These are phyloP conservation scores for Nakaseomyces bracarensis DNA, from an alignment of 1,139 yeast genomes.

Conservation along the genomic window DNA sequence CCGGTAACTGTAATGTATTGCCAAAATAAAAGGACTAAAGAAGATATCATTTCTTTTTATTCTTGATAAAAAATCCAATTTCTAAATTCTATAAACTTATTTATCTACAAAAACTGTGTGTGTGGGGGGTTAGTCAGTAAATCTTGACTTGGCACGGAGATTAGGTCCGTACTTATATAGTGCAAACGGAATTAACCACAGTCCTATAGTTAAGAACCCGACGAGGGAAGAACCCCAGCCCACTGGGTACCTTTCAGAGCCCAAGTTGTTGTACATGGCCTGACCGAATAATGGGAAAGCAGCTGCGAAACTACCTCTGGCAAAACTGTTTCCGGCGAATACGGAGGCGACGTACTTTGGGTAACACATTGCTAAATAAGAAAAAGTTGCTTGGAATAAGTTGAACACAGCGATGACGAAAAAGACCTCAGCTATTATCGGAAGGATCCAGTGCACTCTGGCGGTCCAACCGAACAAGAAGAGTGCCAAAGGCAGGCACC, in stretches of 20 bases:
- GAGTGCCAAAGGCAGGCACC: slow-evolving; percentile 16
- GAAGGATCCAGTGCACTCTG: slow-evolving; percentile 39
- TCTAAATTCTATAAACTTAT: no score
- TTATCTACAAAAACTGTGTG: no score
- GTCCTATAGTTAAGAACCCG: slow-evolving; percentile 37
- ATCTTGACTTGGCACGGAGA: slow-evolving; percentile 28
- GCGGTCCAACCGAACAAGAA: slow-evolving; percentile 40
- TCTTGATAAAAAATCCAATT: no score
- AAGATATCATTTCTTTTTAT: no score
- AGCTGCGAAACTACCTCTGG: slow-evolving; percentile 39
- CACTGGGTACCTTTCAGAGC: slow-evolving; percentile 42
- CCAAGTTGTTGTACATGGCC: slow-evolving; percentile 42
- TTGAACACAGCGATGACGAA: slow-evolving; percentile 37
- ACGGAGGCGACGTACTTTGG: slow-evolving; percentile 46
- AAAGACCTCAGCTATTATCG: slow-evolving; percentile 38
- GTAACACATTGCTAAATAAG: slow-evolving; percentile 33
- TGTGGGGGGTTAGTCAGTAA: slow-evolving; percentile 1
- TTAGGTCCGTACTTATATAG: slow-evolving; percentile 45
- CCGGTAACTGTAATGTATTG: no score
- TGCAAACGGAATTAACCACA: slow-evolving; percentile 42
- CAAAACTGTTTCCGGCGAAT: slow-evolving; percentile 48
- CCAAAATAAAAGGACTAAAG: no score
- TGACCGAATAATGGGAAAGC: slow-evolving; percentile 56
- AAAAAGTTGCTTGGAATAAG: slow-evolving; percentile 35
- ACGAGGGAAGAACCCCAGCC: slow-evolving; percentile 50